Evolutionary conservation across 345 rosid species (phyloP).

Genomic region (Cochlearia excelsa): DNA sequence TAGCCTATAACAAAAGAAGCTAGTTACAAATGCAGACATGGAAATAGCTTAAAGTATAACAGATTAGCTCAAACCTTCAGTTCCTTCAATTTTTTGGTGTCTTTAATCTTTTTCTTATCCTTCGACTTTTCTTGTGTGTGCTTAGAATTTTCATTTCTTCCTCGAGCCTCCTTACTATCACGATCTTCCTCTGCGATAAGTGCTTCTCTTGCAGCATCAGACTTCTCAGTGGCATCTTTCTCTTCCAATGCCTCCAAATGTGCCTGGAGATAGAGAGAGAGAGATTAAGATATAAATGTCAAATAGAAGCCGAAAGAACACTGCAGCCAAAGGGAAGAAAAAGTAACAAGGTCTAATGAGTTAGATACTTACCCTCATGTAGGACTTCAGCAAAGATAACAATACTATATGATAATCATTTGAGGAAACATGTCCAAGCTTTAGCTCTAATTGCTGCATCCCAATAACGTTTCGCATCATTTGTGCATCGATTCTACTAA

Average conservation of each 20-base stretch:
- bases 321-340: slow-evolving; percentile 11
- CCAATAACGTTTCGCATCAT: slow-evolving; percentile 65
- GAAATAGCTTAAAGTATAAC: slow-evolving; percentile 12
- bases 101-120: slow-evolving; percentile 80
- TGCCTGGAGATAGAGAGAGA: slow-evolving; percentile 39
- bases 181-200: slow-evolving; percentile 89
- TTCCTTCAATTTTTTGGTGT: slow-evolving; percentile 66
- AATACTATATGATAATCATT: slow-evolving; percentile 64
- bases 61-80: slow-evolving; percentile 50
- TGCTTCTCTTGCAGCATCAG: slow-evolving; percentile 98
- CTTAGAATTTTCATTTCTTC: slow-evolving; percentile 56
- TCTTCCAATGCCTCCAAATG: slow-evolving; percentile 88
- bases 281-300: slow-evolving; percentile 10
- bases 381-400: slow-evolving; percentile 72
- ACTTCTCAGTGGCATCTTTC: slow-evolving; percentile 91
- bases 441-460: slow-evolving; percentile 83
- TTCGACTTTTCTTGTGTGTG: slow-evolving; percentile 71
- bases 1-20: slow-evolving; percentile 42
- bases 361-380: slow-evolving; percentile 66
- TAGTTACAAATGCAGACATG: slow-evolving; percentile 11
- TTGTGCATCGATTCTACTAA: slow-evolving; percentile 75
- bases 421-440: slow-evolving; percentile 68
- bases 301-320: slow-evolving; percentile 10
- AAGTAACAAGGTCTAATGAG: slow-evolving; percentile 16
- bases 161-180: slow-evolving; percentile 53